Evolutionary conservation across 2,329 filamentous ascomycete genomes (phyloP).

Genomic region (Fusarium veterinarium): DNA sequence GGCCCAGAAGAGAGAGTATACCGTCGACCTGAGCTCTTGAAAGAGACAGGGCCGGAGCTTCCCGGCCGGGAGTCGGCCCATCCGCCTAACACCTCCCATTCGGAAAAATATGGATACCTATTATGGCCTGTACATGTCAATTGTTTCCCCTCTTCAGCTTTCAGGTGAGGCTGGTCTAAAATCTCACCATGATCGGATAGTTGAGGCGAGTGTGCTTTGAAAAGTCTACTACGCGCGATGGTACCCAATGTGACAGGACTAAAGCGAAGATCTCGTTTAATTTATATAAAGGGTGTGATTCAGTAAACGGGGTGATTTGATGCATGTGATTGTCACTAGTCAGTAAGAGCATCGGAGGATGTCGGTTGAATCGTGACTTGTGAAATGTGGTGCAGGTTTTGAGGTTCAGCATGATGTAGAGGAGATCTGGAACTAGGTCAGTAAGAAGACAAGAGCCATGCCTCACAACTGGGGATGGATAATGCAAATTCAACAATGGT

Average conservation of each 20-base stretch:
- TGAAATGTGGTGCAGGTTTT: no score
- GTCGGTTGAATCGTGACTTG: rapidly evolving
- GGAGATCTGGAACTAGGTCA: no score
- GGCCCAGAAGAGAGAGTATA: no score
- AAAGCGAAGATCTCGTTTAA: neutral
- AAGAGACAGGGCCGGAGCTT: neutral
- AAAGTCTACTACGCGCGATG: neutral
- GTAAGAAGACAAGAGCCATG: no score
- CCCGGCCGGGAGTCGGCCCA: neutral
- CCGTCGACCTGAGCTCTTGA: rapidly evolving
- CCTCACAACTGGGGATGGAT: no score
- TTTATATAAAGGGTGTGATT: no score
- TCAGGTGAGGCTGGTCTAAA: neutral
- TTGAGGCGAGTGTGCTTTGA: neutral
- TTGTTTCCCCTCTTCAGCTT: neutral
- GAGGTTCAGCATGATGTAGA: no score
- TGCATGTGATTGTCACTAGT: neutral
- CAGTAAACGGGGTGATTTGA: neutral
- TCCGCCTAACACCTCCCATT: rapidly evolving
- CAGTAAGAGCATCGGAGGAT: neutral
- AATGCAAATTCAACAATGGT: no score
- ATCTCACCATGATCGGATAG: neutral
- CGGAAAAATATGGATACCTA: neutral
- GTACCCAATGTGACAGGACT: neutral
- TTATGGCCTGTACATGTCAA: neutral